These are phyloP conservation scores for Achaetomiella virescens DNA, from an alignment of 495 filamentous ascomycete species.

Conservation along the genomic window DNA sequence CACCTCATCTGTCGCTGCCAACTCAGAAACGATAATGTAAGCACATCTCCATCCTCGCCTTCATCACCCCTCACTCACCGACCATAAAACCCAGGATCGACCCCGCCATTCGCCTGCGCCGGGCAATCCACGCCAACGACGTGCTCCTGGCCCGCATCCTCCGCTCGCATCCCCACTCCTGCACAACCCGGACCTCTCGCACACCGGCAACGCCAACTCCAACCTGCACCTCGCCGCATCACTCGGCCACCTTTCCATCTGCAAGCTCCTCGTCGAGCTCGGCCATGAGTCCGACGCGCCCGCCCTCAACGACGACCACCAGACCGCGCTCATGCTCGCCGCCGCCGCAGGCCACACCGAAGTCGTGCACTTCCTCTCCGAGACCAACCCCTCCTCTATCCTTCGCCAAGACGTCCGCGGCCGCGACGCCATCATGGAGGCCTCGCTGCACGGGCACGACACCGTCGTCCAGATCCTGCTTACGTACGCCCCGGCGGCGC, in stretches of 20 bases:
- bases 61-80: neutral
- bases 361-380: slow-evolving; percentile 53
- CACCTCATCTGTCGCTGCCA: no score
- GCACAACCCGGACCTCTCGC: slow-evolving; percentile 62
- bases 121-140: slow-evolving; percentile 67
- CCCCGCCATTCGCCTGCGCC: slow-evolving; percentile 57
- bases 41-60: neutral
- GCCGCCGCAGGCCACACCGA: slow-evolving; percentile 51
- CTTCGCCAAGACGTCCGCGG: slow-evolving; percentile 51
- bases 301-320: slow-evolving; percentile 61
- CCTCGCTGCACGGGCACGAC: slow-evolving; percentile 50
- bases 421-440: slow-evolving; percentile 52
- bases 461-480: slow-evolving; percentile 55
- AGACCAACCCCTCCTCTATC: slow-evolving; percentile 38
- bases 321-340: slow-evolving; percentile 66
- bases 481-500: slow-evolving; percentile 45
- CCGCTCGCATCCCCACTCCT: slow-evolving; percentile 58
- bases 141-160: slow-evolving; percentile 70
- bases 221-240: slow-evolving; percentile 69
- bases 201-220: slow-evolving; percentile 56
- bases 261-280: slow-evolving; percentile 46
- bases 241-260: slow-evolving; percentile 59
- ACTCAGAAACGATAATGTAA: no score
- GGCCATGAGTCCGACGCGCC: slow-evolving; percentile 55
- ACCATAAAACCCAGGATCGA: slow-evolving; percentile 49